These are phyloP conservation scores for Solanum dulcamara DNA, from an alignment of 257 asterid genomes.

Conservation along the genomic window DNA sequence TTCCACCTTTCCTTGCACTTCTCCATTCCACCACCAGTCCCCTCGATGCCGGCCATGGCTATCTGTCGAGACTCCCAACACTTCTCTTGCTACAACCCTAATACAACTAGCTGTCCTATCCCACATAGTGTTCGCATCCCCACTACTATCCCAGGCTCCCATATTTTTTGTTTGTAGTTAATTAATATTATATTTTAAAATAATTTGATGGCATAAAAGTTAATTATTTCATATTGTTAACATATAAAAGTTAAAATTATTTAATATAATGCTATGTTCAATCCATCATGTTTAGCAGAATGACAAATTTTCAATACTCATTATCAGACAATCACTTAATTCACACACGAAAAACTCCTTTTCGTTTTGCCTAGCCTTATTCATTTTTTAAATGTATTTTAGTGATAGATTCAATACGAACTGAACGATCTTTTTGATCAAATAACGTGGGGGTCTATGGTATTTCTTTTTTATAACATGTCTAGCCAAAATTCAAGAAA, in stretches of 20 bases:
- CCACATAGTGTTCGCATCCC: too few relatives aligned
- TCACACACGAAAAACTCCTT: rapidly evolving
- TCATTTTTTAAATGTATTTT: not conserved
- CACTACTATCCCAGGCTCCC: too few relatives aligned
- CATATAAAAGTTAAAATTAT: not conserved
- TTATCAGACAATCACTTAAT: not conserved
- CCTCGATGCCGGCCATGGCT: too few relatives aligned
- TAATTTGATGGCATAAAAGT: not conserved
- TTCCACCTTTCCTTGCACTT: too few relatives aligned
- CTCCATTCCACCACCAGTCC: too few relatives aligned
- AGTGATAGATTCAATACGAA: not conserved
- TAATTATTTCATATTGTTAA: not conserved
- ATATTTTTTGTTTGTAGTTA: too few relatives aligned
- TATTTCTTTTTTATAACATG: not conserved
- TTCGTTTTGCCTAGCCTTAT: not conserved
- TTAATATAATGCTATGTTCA: not conserved
- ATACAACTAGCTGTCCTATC: too few relatives aligned
- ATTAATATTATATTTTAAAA: too few relatives aligned
- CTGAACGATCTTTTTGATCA: not conserved
- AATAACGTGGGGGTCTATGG: not conserved
- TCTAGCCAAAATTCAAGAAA: not conserved
- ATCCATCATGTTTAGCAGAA: not conserved
- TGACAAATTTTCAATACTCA: not conserved
- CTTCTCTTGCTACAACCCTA: too few relatives aligned
- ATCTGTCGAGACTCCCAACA: too few relatives aligned